Evolutionary conservation across 345 rosid genomes (phyloP).

Genomic region (Hibiscus syriacus): DNA sequence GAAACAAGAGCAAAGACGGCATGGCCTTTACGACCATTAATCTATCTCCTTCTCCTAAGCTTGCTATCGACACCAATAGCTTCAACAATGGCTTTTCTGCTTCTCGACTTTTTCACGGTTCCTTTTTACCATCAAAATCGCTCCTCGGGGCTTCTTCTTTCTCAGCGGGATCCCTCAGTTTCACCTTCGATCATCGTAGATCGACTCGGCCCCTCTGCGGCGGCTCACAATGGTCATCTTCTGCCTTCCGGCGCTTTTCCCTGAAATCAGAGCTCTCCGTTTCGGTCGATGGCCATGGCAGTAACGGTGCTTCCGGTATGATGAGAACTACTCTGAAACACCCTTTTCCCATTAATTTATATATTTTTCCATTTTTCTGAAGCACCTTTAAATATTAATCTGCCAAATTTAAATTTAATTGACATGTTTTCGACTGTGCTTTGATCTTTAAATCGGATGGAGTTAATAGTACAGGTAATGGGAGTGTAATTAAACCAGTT

Average conservation of each 20-base stretch:
- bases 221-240: slow-evolving; percentile 11
- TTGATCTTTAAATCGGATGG: no score
- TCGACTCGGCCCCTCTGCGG: slow-evolving; percentile 5
- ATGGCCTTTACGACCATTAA: not conserved
- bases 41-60: not conserved
- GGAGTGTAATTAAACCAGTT: no score
- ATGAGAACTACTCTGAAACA: not conserved
- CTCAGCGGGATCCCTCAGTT: slow-evolving; percentile 19
- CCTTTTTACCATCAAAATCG: slow-evolving; percentile 10
- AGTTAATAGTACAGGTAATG: no score
- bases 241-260: not conserved
- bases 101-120: slow-evolving; percentile 8
- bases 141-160: slow-evolving; percentile 12
- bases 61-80: not conserved
- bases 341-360: slow-evolving; percentile 2
- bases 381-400: no score
- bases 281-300: not conserved
- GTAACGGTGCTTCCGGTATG: not conserved
- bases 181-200: slow-evolving; percentile 12
- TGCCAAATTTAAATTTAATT: no score
- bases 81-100: not conserved
- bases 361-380: not conserved
- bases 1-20: not conserved
- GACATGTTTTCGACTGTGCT: no score
- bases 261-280: not conserved